phyloP scores from a whole-genome alignment of 768 basidiomycete genomes.

The Phlegmacium glaucopus region DNA sequence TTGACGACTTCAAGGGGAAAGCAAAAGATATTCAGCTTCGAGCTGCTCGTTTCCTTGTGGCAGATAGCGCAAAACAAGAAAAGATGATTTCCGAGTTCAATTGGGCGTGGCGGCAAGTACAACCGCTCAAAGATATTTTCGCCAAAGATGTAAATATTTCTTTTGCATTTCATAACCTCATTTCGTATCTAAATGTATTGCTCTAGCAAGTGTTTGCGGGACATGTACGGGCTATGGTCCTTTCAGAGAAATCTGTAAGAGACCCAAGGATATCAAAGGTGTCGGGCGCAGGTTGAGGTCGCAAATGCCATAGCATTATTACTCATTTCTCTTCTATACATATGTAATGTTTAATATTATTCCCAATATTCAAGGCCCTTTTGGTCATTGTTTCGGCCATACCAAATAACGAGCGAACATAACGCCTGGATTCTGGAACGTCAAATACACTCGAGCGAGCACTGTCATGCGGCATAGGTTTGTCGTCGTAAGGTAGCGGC shows the following conservation, averaged over 20 bases:
- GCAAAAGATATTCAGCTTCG: constrained; percentile 45
- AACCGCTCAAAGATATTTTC: constrained; percentile 39
- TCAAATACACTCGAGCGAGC: no score
- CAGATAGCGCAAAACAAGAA: constrained; percentile 34
- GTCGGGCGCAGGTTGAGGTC: neutral
- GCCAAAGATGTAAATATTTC: constrained; percentile 34
- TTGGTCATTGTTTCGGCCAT: no score
- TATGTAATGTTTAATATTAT: no score
- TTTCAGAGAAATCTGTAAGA: constrained; percentile 15
- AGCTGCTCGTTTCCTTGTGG: constrained; percentile 43
- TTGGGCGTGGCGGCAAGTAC: constrained; percentile 51
- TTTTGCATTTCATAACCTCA: constrained; percentile 4
- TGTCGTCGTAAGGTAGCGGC: no score
- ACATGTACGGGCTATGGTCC: constrained; percentile 22
- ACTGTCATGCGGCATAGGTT: no score
- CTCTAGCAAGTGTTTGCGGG: constrained; percentile 11
- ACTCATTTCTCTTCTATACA: no score
- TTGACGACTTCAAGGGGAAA: constrained; percentile 32
- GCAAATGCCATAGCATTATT: neutral
- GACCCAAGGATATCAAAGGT: constrained; percentile 20
- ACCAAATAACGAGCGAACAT: no score
- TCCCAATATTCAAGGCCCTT: no score
- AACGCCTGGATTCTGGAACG: no score
- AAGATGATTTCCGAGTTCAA: constrained; percentile 43
- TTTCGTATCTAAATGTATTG: constrained; percentile 10